Conservation (phyloP, 2,329 filamentous ascomycete species). For the Ceratocystis diversiconidia region DNA sequence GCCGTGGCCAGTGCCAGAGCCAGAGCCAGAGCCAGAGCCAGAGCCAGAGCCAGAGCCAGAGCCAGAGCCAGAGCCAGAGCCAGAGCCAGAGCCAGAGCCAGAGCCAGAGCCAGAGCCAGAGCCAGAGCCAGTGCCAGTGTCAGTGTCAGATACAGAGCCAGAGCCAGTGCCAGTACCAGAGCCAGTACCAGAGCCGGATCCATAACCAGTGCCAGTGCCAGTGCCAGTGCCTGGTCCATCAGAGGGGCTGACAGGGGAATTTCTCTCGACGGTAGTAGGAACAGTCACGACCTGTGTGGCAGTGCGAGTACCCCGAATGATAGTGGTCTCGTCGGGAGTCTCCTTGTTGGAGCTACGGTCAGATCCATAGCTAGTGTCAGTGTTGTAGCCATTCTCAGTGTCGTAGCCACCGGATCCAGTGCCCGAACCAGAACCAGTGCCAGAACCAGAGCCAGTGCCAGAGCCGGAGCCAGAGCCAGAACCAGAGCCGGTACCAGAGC, state of each 20-base stretch:
- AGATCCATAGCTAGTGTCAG: conserved; percentile 26
- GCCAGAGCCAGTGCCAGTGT: background rate
- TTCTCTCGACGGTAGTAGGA: conserved; percentile 23
- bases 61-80: background rate
- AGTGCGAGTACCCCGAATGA: conserved; percentile 29
- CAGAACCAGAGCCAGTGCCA: conserved; percentile 26
- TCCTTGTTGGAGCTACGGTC: conserved; percentile 7
- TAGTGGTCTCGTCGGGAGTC: conserved; percentile 25
- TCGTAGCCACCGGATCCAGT: conserved; percentile 7
- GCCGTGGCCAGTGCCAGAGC: background rate
- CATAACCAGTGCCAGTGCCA: conserved; percentile 21
- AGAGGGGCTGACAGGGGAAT: conserved; percentile 23
- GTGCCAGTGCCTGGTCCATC: conserved; percentile 21
- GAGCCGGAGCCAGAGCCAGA: background rate
- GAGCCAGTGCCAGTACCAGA: background rate
- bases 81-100: conserved; percentile 23
- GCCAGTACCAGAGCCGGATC: background rate
- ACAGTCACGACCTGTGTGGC: conserved; percentile 28
- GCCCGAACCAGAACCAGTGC: conserved; percentile 30
- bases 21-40: background rate
- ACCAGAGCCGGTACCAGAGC: background rate
- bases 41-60: background rate
- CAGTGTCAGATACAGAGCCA: too few relatives aligned
- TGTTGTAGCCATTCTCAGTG: conserved; percentile 9
- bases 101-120: conserved; percentile 13